phyloP scores from a whole-genome alignment of 345 rosid genomes.

The Adansonia digitata region DNA sequence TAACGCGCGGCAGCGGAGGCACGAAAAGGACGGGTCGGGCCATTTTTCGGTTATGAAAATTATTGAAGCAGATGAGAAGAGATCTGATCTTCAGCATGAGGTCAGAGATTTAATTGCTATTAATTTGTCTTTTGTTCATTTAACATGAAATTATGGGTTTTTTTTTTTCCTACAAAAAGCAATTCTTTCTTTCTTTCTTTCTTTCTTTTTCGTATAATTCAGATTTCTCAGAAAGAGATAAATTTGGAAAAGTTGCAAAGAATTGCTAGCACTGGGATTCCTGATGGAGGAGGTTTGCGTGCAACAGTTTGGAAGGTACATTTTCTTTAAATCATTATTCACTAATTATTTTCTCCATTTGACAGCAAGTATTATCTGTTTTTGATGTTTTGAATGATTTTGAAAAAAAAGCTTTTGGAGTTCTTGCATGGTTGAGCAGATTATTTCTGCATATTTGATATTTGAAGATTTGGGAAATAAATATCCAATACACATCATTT shows the following conservation, averaged over 20 bases:
- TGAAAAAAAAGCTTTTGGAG: too few species aligned
- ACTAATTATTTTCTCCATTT: background rate
- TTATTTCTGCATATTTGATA: too few species aligned
- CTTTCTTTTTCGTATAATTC: constrained; percentile 10
- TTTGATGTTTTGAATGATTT: too few species aligned
- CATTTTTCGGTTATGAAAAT: constrained; percentile 32
- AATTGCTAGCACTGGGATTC: constrained; percentile 48
- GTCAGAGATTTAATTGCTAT: constrained; percentile 26
- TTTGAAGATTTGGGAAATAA: too few species aligned
- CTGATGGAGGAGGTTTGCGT: constrained; percentile 50
- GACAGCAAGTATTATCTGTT: background rate
- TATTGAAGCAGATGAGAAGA: constrained; percentile 54
- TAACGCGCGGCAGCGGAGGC: constrained; percentile 11
- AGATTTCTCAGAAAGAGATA: constrained; percentile 56
- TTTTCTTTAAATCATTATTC: background rate
- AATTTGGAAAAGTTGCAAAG: constrained; percentile 58
- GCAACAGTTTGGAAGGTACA: constrained; percentile 68
- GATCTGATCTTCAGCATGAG: constrained; percentile 57
- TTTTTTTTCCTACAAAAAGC: background rate
- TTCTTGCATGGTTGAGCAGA: too few species aligned
- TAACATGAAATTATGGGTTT: background rate
- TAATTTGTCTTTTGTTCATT: background rate
- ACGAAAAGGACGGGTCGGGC: constrained; percentile 27
- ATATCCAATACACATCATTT: too few species aligned
- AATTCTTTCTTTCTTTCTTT: background rate